Conservation (phyloP, 2,329 filamentous ascomycete genomes). For the Neopestalotiopsis clavispora region DNA sequence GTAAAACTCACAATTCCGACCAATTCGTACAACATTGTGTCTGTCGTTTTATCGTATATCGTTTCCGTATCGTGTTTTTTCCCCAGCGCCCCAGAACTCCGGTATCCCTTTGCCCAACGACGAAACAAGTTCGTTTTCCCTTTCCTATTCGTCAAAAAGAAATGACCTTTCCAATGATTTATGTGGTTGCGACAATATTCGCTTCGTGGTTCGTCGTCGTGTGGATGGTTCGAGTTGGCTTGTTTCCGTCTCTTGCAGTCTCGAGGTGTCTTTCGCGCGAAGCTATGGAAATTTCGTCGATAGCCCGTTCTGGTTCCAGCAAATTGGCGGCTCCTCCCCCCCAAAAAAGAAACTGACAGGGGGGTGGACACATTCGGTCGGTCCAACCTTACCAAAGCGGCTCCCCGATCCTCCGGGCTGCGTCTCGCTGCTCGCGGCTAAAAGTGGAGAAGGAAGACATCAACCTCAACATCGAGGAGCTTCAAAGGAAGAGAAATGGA, state of each 20-base stretch:
- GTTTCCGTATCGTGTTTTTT: slow-evolving; percentile 12
- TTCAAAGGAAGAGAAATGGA: no score
- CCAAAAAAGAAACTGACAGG: not conserved
- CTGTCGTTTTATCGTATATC: not conserved
- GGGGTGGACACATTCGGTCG: not conserved
- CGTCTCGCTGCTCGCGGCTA: not conserved
- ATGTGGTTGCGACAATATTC: no score
- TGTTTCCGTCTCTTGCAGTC: not conserved
- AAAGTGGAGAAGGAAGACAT: not conserved
- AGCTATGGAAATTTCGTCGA: slow-evolving; percentile 14
- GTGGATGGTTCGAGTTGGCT: not conserved
- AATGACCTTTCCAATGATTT: no score
- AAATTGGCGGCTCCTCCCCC: not conserved
- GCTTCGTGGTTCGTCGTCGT: not conserved
- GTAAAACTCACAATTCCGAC: slow-evolving; percentile 82
- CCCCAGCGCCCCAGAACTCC: no score
- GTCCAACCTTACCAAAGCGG: not conserved
- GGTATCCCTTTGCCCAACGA: no score
- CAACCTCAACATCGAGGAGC: no score
- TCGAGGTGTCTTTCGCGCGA: not conserved
- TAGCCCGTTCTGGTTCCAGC: no score
- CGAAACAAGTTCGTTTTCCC: no score
- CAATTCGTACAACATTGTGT: slow-evolving; percentile 92
- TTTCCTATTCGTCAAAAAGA: no score
- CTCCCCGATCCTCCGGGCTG: not conserved